A percentile compares a stretch with the other conserved stretches of the same genome.
Evolutionary conservation across 371 early-diverging fungal species (phyloP).

Genomic region (Mortierella sp.): DNA sequence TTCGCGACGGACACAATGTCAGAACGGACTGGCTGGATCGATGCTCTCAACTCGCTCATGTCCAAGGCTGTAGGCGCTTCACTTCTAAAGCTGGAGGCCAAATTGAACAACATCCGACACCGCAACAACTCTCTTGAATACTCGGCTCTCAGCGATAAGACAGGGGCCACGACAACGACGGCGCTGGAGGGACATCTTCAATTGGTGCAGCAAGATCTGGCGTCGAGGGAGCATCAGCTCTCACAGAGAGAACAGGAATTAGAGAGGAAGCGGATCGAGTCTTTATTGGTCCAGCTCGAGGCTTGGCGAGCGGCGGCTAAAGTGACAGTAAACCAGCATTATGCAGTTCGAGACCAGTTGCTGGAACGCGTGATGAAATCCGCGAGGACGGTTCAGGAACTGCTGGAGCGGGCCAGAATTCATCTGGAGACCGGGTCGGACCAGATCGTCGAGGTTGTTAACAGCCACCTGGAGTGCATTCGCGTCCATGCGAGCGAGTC

Average conservation of each 20-base stretch:
- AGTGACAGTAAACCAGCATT: constrained; percentile 57
- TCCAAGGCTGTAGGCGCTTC: constrained; percentile 42
- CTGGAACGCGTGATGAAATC: constrained; percentile 54
- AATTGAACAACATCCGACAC: constrained; percentile 44
- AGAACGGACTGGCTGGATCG: constrained; percentile 55
- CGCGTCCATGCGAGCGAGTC: constrained; percentile 38
- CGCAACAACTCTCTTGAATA: constrained; percentile 50
- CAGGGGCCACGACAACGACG: not conserved
- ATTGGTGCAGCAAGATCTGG: constrained; percentile 44
- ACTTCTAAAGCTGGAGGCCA: constrained; percentile 44
- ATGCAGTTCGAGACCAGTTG: constrained; percentile 48
- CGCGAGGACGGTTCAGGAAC: constrained; percentile 48
- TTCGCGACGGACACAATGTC: constrained; percentile 54
- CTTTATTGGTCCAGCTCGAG: constrained; percentile 43
- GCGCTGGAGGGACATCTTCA: constrained; percentile 40
- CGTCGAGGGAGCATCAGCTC: constrained; percentile 35
- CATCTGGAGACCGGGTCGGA: constrained; percentile 55
- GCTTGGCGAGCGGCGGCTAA: constrained; percentile 54
- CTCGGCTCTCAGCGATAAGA: constrained; percentile 6
- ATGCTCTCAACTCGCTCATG: constrained; percentile 47
- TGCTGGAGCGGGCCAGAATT: constrained; percentile 42
- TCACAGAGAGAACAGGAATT: constrained; percentile 48
- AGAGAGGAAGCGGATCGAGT: constrained; percentile 42
- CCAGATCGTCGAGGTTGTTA: constrained; percentile 37
- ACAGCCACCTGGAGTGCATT: constrained; percentile 47